Evolutionary conservation across 768 basidiomycete genomes (phyloP).

Genomic region (Tylopilus sp.): DNA sequence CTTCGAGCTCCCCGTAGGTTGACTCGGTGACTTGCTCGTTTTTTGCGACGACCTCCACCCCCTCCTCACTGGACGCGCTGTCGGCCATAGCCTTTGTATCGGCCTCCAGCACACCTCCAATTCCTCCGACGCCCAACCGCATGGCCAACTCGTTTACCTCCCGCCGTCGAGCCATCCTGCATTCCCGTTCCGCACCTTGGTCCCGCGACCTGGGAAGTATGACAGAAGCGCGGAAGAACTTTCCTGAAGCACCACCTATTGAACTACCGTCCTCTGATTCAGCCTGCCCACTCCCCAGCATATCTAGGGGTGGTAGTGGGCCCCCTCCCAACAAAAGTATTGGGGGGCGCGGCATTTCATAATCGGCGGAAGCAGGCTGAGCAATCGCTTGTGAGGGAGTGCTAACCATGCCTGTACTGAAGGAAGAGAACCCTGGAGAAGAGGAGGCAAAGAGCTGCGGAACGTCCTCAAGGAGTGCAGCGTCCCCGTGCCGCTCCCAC

Average conservation of each 20-base stretch:
- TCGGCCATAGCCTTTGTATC: background rate
- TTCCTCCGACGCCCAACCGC: constrained; percentile 76
- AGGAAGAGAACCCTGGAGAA: constrained; percentile 7
- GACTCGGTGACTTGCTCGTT: constrained; percentile 1
- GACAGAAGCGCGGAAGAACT: constrained; percentile 67
- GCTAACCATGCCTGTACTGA: background rate
- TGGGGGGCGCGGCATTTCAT: constrained; percentile 23
- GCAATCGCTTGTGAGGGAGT: constrained; percentile 18
- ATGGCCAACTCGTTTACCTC: constrained; percentile 80
- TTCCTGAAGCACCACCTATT: constrained; percentile 16
- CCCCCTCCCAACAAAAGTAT: constrained; percentile 25
- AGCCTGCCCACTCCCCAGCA: constrained; percentile 17
- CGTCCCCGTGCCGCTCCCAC: constrained; percentile 66
- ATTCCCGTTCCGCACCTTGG: constrained; percentile 47
- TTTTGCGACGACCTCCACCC: constrained; percentile 3
- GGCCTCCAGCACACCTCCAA: constrained; percentile 61
- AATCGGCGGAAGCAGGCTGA: constrained; percentile 25
- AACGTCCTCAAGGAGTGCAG: constrained; percentile 57
- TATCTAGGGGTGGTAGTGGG: constrained; percentile 23
- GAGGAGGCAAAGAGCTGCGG: constrained; percentile 46
- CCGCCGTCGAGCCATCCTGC: constrained; percentile 58
- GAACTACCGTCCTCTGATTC: constrained; percentile 17
- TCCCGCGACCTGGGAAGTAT: constrained; percentile 65
- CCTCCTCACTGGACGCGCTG: background rate
- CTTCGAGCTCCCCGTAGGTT: constrained; percentile 15